Percentiles rank a stretch among this genome's conserved stretches.
phyloP scores from a whole-genome alignment of 495 filamentous ascomycete genomes.

The Penicillium subrubescens region DNA sequence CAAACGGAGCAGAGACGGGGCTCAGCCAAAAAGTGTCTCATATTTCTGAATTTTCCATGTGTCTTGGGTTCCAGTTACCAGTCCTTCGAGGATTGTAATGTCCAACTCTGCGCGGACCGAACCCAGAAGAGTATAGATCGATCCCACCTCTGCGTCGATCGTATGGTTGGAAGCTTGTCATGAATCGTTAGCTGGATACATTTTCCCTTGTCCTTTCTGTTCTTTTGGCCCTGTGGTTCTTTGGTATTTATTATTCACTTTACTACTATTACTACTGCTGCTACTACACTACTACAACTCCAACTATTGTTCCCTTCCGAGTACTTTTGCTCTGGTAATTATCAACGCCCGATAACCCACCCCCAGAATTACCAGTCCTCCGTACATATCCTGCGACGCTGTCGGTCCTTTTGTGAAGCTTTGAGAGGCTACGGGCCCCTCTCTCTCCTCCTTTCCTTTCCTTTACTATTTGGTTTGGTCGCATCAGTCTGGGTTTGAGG shows the following conservation, averaged over 20 bases:
- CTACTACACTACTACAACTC: neutral
- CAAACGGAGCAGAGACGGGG: slow-evolving; percentile 6
- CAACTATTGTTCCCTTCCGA: neutral
- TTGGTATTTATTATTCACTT: slow-evolving; percentile 2
- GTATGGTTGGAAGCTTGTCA: slow-evolving; percentile 18
- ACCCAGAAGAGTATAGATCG: slow-evolving; percentile 31
- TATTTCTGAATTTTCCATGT: neutral
- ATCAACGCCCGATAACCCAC: slow-evolving; percentile 6
- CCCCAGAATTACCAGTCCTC: neutral
- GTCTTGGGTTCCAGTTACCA: slow-evolving; percentile 1
- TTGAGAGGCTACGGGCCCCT: slow-evolving; percentile 16
- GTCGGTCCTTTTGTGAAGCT: slow-evolving; percentile 29
- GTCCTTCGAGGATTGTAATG: neutral
- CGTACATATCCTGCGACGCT: slow-evolving; percentile 17
- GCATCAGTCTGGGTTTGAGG: slow-evolving; percentile 5
- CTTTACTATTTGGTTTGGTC: slow-evolving; percentile 9
- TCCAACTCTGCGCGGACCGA: slow-evolving; percentile 13
- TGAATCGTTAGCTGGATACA: slow-evolving; percentile 19
- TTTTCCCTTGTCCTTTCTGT: neutral
- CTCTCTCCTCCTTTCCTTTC: slow-evolving; percentile 21
- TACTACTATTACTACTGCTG: neutral
- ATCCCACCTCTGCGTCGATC: slow-evolving; percentile 31
- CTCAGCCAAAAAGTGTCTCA: neutral
- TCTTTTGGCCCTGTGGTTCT: neutral
- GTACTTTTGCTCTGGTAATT: slow-evolving; percentile 29